Evolutionary conservation across 305 asterid genomes (phyloP).

Genomic region (Plantago rigida): DNA sequence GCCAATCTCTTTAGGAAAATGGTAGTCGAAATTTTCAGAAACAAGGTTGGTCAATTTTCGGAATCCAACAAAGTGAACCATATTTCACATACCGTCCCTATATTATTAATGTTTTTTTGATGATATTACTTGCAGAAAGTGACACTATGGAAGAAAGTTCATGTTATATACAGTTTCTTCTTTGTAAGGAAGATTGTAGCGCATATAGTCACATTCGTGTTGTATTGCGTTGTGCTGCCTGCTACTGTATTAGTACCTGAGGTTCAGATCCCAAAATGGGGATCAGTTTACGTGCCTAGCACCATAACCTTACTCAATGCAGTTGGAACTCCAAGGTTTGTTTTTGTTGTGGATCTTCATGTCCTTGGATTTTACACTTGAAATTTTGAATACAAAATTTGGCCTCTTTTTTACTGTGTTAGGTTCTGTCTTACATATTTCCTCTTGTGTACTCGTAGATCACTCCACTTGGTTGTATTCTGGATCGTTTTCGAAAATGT

Average conservation of each 20-base stretch:
- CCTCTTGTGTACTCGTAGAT: constrained; percentile 27
- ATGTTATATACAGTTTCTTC: constrained; percentile 79
- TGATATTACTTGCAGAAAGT: constrained; percentile 41
- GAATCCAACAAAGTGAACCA: too few species aligned
- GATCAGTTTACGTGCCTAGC: constrained; percentile 61
- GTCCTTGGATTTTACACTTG: too few species aligned
- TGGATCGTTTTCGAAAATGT: constrained; percentile 69
- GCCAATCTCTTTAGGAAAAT: constrained; percentile 64
- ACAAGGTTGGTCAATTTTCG: constrained; percentile 37
- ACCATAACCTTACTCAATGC: constrained; percentile 54
- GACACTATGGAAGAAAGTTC: constrained; percentile 44
- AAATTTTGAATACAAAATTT: background rate
- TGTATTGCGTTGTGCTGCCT: constrained; percentile 56
- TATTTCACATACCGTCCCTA: too few species aligned
- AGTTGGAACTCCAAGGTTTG: constrained; percentile 69
- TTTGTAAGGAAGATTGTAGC: constrained; percentile 62
- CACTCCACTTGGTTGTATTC: constrained; percentile 53
- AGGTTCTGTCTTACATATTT: too few species aligned
- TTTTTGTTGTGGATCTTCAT: too few species aligned
- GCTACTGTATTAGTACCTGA: constrained; percentile 53
- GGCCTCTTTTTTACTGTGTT: too few species aligned
- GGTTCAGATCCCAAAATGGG: constrained; percentile 60
- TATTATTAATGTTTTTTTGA: background rate
- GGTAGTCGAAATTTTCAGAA: constrained; percentile 49
- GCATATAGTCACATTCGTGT: constrained; percentile 58